Evolutionary conservation across 345 rosid species (phyloP), one percentile per base, ranked within the genome.

Genomic region (Clarkia xantiana): DNA sequence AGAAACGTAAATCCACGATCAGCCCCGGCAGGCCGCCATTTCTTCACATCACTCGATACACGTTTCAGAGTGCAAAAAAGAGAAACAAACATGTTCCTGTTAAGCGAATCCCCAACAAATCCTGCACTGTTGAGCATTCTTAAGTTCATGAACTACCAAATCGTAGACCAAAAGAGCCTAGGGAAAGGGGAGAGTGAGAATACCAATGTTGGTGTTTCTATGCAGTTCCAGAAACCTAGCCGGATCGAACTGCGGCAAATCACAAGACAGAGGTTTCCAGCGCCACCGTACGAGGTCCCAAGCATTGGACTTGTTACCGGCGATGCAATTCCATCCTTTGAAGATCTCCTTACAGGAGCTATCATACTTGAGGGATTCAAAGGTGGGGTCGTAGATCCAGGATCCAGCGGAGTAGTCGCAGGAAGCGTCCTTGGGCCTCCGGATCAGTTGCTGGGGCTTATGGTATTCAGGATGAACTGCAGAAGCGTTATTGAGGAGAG

Each of bases 21-120:
- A 2, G 96, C 94, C 59, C 89, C 85, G 0, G 63, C 87, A 8
- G 94, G 96, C 1, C 98, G 80, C 98, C 96, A 91, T 73, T 91
- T 91, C 67, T 79, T 86, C 57, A 86, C 60, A 18, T 76, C 87
- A 60, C 68, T 51, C 0, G 76, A 63, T 48, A 60, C 91, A 6
- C 62, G 66, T 75, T 64, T 84, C 47, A 91, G 72, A 44, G 74
- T 65, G 65, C 98, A 91, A 60, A 81, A 83, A 2, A 91, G 72
- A 17, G 98, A 83, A 2, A 78, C 85, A 62, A 91, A 86, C 98
- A 91, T 91, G 65, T 86, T 91, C 73, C 96, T 76, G 54, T 91
- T 91, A 67, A 91, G 63, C 10, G 98, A 91, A 62, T 91, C 96
- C 6, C 98, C 98, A 10, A 91, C 76, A 62, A 91, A 86, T 34